These are phyloP conservation scores for Colletotrichum sp. DNA, from an alignment of 2,329 filamentous ascomycete species.

Conservation along the genomic window DNA sequence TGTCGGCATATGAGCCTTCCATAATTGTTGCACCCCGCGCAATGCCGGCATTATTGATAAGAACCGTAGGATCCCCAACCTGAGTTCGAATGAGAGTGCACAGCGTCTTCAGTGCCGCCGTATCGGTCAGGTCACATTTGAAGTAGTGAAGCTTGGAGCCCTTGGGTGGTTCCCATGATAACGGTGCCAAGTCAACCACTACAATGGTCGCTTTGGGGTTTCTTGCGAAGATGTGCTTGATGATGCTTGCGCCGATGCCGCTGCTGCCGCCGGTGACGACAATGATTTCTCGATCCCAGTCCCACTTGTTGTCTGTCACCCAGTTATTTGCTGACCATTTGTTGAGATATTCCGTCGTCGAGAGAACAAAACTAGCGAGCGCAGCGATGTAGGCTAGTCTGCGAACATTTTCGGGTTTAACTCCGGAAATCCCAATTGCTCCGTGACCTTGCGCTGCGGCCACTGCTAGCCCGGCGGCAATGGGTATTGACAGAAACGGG, in stretches of 20 bases:
- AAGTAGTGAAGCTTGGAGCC: slow-evolving; percentile 33
- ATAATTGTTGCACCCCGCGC: slow-evolving; percentile 30
- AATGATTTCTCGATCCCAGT: slow-evolving; percentile 46
- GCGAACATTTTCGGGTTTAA: not conserved
- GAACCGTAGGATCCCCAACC: slow-evolving; percentile 41
- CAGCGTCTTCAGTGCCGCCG: slow-evolving; percentile 29
- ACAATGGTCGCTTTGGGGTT: slow-evolving; percentile 33
- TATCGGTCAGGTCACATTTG: slow-evolving; percentile 42
- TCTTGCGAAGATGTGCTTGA: slow-evolving; percentile 29
- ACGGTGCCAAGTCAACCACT: slow-evolving; percentile 37
- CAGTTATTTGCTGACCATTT: slow-evolving; percentile 30
- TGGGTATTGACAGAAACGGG: slow-evolving; percentile 20
- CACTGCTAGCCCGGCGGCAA: slow-evolving; percentile 19
- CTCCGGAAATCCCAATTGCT: not conserved
- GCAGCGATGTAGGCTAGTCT: slow-evolving; percentile 12
- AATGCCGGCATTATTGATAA: slow-evolving; percentile 41
- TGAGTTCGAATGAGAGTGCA: slow-evolving; percentile 33
- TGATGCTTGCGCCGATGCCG: slow-evolving; percentile 45
- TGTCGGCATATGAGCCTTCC: slow-evolving; percentile 31
- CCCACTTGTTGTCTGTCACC: slow-evolving; percentile 28
- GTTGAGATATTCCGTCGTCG: slow-evolving; percentile 27
- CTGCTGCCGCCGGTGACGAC: slow-evolving; percentile 49
- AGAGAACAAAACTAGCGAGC: slow-evolving; percentile 18
- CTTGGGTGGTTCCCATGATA: slow-evolving; percentile 30
- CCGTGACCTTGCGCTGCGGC: not conserved